A percentile compares a stretch with the other conserved stretches of the same genome.
Conservation (phyloP, 768 basidiomycete species). For the Tricholoma terreum region DNA sequence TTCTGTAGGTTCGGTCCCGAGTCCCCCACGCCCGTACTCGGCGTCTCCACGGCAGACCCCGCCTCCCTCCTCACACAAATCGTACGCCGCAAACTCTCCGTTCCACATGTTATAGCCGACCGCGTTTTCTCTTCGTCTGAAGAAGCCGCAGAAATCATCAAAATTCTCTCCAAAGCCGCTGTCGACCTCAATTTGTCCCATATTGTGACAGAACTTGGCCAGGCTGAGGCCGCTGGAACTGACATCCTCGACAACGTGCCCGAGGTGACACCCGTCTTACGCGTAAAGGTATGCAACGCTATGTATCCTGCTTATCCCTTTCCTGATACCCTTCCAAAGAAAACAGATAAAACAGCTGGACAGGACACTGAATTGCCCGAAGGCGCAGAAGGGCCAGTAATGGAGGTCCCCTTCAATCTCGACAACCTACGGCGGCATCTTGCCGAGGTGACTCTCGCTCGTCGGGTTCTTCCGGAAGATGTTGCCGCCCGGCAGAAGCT, state of each 20-base stretch:
- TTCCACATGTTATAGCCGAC: slow-evolving; percentile 54
- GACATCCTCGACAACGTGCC: slow-evolving; percentile 54
- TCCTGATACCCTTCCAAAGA: neutral
- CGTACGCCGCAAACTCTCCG: slow-evolving; percentile 45
- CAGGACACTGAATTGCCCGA: slow-evolving; percentile 12
- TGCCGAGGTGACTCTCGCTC: slow-evolving; percentile 56
- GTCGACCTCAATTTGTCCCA: slow-evolving; percentile 48
- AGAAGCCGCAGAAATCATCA: slow-evolving; percentile 54
- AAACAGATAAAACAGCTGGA: slow-evolving; percentile 14
- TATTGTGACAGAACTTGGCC: slow-evolving; percentile 55
- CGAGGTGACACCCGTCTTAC: slow-evolving; percentile 59
- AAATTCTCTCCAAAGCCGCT: slow-evolving; percentile 56
- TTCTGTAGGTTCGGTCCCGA: slow-evolving; percentile 38
- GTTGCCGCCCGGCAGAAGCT: slow-evolving; percentile 73
- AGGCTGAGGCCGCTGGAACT: slow-evolving; percentile 46
- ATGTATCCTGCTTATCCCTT: neutral
- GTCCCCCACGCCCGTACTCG: slow-evolving; percentile 18
- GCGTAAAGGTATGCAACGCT: slow-evolving; percentile 25
- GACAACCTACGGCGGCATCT: slow-evolving; percentile 69
- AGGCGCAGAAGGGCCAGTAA: slow-evolving; percentile 19
- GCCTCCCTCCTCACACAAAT: slow-evolving; percentile 42
- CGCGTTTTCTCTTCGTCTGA: slow-evolving; percentile 52
- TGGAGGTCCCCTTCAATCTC: slow-evolving; percentile 72
- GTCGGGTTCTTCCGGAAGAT: slow-evolving; percentile 63
- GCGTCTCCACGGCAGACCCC: slow-evolving; percentile 18